Evolutionary conservation across 1,284 basidiomycete genomes (phyloP).

Genomic region (Vanrija sp.): DNA sequence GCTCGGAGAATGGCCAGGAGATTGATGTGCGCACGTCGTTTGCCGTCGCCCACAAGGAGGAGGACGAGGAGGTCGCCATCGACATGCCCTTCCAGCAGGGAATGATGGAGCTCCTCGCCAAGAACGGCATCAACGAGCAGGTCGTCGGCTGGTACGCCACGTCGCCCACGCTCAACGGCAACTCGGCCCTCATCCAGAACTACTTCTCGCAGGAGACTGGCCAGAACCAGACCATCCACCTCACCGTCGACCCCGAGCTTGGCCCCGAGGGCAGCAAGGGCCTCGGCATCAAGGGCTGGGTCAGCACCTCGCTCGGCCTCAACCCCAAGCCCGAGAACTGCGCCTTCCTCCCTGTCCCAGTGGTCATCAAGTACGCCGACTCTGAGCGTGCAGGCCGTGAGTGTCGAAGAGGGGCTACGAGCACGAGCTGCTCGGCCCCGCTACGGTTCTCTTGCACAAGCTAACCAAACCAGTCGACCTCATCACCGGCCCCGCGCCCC

Average conservation of each 20-base stretch:
- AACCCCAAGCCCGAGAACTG: conserved; percentile 86
- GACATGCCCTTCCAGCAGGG: conserved; percentile 94
- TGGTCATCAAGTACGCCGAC: conserved; percentile 73
- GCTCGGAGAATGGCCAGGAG: conserved; percentile 64
- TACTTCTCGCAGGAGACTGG: conserved; percentile 92
- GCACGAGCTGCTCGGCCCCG: not conserved
- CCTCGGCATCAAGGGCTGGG: conserved; percentile 80
- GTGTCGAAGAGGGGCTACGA: conserved; percentile 47
- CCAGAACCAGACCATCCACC: conserved; percentile 84
- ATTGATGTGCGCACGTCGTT: conserved; percentile 74
- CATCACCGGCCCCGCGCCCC: conserved; percentile 53
- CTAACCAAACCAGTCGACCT: conserved; percentile 62
- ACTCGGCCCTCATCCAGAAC: conserved; percentile 97
- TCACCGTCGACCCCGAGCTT: conserved; percentile 76
- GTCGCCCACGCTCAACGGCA: conserved; percentile 83
- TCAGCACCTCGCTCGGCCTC: conserved; percentile 64
- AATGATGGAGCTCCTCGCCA: conserved; percentile 75
- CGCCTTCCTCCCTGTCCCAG: conserved; percentile 82
- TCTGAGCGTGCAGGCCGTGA: conserved; percentile 77
- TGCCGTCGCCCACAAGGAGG: conserved; percentile 87
- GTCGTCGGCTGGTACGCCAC: conserved; percentile 67
- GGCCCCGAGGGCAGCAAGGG: conserved; percentile 61
- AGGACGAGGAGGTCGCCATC: conserved; percentile 83
- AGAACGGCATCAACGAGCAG: conserved; percentile 47
- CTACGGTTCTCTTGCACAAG: not conserved